Conservation (phyloP, 2,329 filamentous ascomycete species). For the Trichoderma sp. region DNA sequence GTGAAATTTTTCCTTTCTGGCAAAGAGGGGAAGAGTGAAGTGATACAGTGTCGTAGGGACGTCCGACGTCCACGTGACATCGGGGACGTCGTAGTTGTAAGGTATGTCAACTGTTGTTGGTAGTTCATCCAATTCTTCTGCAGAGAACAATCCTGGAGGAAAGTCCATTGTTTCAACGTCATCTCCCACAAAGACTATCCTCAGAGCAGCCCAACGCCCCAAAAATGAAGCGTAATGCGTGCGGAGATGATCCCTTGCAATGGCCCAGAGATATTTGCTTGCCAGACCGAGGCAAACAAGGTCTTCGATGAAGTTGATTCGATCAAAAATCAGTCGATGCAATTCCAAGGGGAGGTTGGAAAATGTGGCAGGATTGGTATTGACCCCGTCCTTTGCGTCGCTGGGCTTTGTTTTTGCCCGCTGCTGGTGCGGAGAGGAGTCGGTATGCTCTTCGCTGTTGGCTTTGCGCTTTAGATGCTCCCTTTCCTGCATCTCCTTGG, state of each 20-base stretch:
- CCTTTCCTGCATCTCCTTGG: background rate
- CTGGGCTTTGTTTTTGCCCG: background rate
- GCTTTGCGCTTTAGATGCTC: background rate
- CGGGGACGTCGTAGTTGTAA: background rate
- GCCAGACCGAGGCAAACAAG: background rate
- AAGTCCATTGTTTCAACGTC: background rate
- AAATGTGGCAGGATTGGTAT: background rate
- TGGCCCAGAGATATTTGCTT: background rate
- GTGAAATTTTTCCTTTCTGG: background rate
- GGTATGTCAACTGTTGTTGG: background rate
- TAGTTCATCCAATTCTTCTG: background rate
- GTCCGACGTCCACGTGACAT: no score
- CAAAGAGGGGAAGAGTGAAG: background rate
- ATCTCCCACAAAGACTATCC: slow-evolving; percentile 19
- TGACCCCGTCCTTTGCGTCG: background rate
- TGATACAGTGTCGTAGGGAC: background rate
- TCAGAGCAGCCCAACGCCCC: slow-evolving; percentile 7
- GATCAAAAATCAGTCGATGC: background rate
- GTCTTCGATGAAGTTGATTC: background rate
- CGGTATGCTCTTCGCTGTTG: background rate
- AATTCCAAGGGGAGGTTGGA: background rate
- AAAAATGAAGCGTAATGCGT: background rate
- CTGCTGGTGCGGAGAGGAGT: background rate
- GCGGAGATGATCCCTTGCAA: background rate
- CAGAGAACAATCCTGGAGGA: slow-evolving; percentile 14